A percentile compares a stretch with the other conserved stretches of the same genome.
These are phyloP conservation scores for Monosporascus sp. DNA, from an alignment of 2,329 filamentous ascomycete species.

Conservation along the genomic window DNA sequence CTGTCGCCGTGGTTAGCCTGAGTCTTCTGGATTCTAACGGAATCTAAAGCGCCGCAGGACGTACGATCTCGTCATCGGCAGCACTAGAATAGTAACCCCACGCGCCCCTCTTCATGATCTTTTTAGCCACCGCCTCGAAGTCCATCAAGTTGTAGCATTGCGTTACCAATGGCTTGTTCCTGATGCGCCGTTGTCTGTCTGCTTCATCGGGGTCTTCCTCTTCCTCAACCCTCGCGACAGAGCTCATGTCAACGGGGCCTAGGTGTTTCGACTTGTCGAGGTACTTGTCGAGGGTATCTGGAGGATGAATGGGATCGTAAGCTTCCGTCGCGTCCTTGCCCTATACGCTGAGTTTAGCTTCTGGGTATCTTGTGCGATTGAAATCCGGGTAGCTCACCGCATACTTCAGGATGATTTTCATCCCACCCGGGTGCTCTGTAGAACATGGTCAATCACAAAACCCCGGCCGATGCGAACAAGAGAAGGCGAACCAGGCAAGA, in stretches of 20 bases:
- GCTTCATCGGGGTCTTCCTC: conserved; percentile 63
- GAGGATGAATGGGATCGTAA: conserved; percentile 83
- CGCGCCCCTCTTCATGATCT: conserved; percentile 90
- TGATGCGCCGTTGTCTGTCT: conserved; percentile 68
- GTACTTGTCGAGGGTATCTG: conserved; percentile 82
- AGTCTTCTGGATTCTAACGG: background rate
- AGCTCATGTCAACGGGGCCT: conserved; percentile 83
- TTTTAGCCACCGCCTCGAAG: conserved; percentile 87
- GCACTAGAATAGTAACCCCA: conserved; percentile 98
- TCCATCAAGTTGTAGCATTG: conserved; percentile 94
- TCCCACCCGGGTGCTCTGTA: conserved; percentile 78
- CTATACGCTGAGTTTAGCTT: conserved; percentile 23
- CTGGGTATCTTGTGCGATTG: background rate
- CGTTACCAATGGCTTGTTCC: conserved; percentile 70
- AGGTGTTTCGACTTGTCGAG: conserved; percentile 81
- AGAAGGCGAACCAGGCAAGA: conserved; percentile 57
- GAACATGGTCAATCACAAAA: conserved; percentile 7
- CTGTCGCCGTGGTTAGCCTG: conserved; percentile 37
- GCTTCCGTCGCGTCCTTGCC: conserved; percentile 91
- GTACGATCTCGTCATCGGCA: conserved; percentile 80
- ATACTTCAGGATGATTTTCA: conserved; percentile 94
- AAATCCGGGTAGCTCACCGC: conserved; percentile 45
- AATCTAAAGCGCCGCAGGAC: conserved; percentile 19
- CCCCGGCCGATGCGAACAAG: background rate
- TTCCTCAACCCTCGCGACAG: conserved; percentile 63